Conservation (phyloP, 441 rosid species). For the Corymbia calophylla region DNA sequence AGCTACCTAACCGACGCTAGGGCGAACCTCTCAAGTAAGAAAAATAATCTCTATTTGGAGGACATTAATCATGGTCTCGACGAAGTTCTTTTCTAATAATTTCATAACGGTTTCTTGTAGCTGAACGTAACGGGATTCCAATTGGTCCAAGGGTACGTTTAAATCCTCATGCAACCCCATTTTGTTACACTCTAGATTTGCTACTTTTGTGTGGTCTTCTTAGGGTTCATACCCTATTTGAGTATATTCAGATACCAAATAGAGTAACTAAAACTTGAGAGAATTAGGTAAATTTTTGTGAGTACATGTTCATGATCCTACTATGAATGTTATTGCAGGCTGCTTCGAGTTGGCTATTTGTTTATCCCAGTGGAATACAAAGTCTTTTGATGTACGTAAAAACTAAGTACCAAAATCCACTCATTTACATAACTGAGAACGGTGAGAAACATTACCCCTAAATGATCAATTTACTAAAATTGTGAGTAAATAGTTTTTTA, state of each 20-base stretch:
- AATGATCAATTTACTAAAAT: background rate
- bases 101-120: background rate
- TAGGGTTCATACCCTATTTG: background rate
- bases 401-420: slow-evolving; percentile 30
- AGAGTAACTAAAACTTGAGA: background rate
- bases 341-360: slow-evolving; percentile 26
- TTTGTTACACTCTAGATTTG: background rate
- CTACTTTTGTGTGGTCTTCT: background rate
- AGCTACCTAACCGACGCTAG: background rate
- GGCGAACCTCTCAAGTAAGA: background rate
- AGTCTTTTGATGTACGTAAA: slow-evolving; percentile 31
- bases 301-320: background rate
- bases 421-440: slow-evolving; percentile 54
- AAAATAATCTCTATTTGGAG: background rate
- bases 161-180: background rate
- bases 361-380: slow-evolving; percentile 36
- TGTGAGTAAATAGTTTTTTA: background rate
- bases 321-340: slow-evolving; percentile 13
- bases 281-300: background rate
- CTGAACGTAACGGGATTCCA: slow-evolving; percentile 20
- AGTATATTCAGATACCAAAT: background rate
- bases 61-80: background rate
- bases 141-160: slow-evolving; percentile 21
- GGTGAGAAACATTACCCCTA: slow-evolving; percentile 13
- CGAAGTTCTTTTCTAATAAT: background rate